Evolutionary conservation across 2,329 filamentous ascomycete species (phyloP).

Genomic region (Apiospora kogelbergensis): DNA sequence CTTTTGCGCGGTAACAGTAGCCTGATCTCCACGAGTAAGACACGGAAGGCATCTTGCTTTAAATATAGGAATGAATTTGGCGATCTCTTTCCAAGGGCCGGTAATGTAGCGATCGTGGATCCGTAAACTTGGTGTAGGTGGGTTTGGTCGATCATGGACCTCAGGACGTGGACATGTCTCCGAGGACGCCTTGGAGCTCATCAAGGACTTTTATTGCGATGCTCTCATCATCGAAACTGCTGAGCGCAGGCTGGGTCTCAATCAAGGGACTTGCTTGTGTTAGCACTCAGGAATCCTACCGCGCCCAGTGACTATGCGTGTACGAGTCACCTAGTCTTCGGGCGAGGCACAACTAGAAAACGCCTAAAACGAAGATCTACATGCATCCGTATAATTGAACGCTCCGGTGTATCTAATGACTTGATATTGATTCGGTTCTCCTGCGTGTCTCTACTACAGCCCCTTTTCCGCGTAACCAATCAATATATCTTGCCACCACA

Average conservation of each 20-base stretch:
- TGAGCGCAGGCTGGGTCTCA: neutral
- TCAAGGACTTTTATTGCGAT: too few species aligned
- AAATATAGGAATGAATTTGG: neutral
- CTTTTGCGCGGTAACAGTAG: neutral
- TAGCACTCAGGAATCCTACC: neutral
- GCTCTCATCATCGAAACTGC: too few species aligned
- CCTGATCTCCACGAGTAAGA: neutral
- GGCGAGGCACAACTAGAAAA: neutral
- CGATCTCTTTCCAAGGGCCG: neutral
- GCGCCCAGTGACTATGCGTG: too few species aligned
- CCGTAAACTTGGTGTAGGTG: neutral
- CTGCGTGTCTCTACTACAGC: neutral
- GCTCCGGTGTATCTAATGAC: neutral
- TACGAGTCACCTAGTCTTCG: neutral
- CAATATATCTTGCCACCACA: neutral
- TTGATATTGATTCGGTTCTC: neutral
- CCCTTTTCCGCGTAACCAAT: neutral
- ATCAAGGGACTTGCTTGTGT: neutral
- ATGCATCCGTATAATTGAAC: too few species aligned
- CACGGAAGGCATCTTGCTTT: rapidly evolving
- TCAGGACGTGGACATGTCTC: neutral
- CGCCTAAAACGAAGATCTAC: neutral
- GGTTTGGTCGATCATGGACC: neutral
- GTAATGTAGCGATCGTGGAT: neutral
- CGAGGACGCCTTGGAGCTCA: neutral